Evolutionary conservation across 2,329 filamentous ascomycete genomes (phyloP).

Genomic region (Aspergillus sp.): DNA sequence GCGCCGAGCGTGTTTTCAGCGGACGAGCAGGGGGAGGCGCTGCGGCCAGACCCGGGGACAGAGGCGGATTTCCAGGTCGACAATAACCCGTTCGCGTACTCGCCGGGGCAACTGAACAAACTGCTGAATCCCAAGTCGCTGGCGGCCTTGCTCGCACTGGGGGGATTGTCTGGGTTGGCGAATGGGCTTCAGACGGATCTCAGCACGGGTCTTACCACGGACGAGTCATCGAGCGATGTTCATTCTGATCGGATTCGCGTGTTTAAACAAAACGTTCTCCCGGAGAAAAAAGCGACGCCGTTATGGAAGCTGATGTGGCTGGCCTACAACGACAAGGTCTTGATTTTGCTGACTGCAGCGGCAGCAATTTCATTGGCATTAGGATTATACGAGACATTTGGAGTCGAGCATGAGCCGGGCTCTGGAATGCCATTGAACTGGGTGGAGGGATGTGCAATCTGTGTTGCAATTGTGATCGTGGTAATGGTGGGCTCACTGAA

Average conservation of each 20-base stretch:
- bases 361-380: slow-evolving; percentile 70
- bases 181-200: slow-evolving; percentile 67
- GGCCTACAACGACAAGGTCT: slow-evolving; percentile 74
- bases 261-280: slow-evolving; percentile 65
- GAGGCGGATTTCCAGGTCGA: slow-evolving; percentile 74
- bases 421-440: slow-evolving; percentile 58
- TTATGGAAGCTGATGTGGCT: slow-evolving; percentile 70
- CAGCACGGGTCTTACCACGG: slow-evolving; percentile 63
- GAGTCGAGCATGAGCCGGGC: slow-evolving; percentile 20
- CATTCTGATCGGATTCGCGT: slow-evolving; percentile 9
- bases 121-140: slow-evolving; percentile 74
- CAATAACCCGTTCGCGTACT: slow-evolving; percentile 69
- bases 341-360: slow-evolving; percentile 67
- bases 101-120: slow-evolving; percentile 69
- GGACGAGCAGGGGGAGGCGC: slow-evolving; percentile 49
- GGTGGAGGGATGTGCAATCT: slow-evolving; percentile 79
- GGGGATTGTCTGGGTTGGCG: slow-evolving; percentile 68
- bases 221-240: slow-evolving; percentile 49
- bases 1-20: slow-evolving; percentile 10
- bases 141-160: slow-evolving; percentile 69
- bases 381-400: slow-evolving; percentile 58
- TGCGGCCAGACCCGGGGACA: slow-evolving; percentile 71
- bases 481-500: slow-evolving; percentile 73
- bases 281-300: slow-evolving; percentile 65
- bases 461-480: slow-evolving; percentile 73